These are phyloP conservation scores for Saussurea involucrata DNA, from an alignment of 129 eudicot species.

Conservation along the genomic window DNA sequence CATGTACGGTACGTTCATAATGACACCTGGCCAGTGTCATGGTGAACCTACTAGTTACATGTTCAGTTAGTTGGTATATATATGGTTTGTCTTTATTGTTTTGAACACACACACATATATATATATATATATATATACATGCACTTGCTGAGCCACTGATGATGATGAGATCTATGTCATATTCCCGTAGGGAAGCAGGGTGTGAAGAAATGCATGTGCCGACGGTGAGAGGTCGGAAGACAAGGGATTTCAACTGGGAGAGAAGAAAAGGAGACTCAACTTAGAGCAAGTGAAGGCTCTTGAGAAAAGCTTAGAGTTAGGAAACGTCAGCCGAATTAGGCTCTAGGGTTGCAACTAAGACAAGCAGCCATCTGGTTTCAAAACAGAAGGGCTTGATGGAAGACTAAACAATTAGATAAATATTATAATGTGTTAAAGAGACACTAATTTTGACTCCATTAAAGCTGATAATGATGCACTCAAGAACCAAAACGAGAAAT, in stretches of 20 bases:
- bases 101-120: neutral
- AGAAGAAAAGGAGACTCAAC: conserved; percentile 79
- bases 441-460: conserved; percentile 66
- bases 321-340: conserved; percentile 75
- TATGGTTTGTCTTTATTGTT: neutral
- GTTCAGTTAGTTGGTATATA: too few species aligned
- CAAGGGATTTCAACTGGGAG: conserved; percentile 79
- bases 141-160: conserved; percentile 41
- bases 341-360: conserved; percentile 74
- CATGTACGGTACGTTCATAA: too few species aligned
- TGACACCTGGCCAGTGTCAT: too few species aligned
- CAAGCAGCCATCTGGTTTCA: conserved; percentile 96
- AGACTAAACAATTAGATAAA: conserved; percentile 83
- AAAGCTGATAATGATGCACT: conserved; percentile 83
- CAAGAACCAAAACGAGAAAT: conserved; percentile 62
- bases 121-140: neutral
- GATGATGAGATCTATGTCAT: conserved; percentile 81
- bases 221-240: conserved; percentile 57
- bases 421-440: conserved; percentile 71
- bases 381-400: conserved; percentile 87
- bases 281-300: conserved; percentile 78
- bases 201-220: conserved; percentile 38
- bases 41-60: too few species aligned
- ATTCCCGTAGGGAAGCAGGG: conserved; percentile 50
- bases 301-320: conserved; percentile 81